Conservation (phyloP, 148 eudicot species). For the Gaultheria prostrata region DNA sequence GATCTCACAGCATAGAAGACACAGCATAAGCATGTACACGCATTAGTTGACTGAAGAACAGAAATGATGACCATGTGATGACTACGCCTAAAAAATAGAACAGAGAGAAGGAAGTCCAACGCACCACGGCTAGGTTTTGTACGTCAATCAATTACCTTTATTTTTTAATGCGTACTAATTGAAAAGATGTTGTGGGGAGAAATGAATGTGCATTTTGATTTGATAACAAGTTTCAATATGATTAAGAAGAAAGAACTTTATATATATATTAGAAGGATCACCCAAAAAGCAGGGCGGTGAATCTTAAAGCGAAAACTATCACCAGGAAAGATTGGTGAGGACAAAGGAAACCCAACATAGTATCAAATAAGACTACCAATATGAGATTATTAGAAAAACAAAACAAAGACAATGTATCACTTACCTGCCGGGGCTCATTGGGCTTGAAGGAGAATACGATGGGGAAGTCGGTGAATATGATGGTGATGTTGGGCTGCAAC, state of each 20-base stretch:
- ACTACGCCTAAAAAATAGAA: neutral
- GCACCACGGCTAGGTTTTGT: neutral
- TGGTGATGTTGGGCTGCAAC: neutral
- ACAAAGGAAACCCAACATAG: neutral
- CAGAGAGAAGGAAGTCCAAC: neutral
- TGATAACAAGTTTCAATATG: too few species aligned
- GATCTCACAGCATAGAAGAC: neutral
- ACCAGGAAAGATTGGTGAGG: too few species aligned
- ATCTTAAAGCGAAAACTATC: too few species aligned
- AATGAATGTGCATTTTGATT: neutral
- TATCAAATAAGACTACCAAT: neutral
- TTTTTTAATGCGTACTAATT: too few species aligned
- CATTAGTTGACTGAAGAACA: neutral
- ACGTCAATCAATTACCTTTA: neutral
- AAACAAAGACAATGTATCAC: neutral
- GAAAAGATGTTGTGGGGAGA: neutral
- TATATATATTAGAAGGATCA: too few species aligned
- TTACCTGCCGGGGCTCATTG: neutral
- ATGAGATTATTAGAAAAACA: neutral
- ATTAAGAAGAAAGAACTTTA: too few species aligned
- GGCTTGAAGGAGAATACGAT: neutral
- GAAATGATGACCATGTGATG: neutral
- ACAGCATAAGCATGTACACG: neutral
- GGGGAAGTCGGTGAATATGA: neutral
- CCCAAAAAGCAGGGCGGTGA: too few species aligned